Percentiles rank a stretch among this genome's conserved stretches.
These are phyloP conservation scores for Byssothecium circinans DNA, from an alignment of 2,329 filamentous ascomycete species.

Conservation along the genomic window DNA sequence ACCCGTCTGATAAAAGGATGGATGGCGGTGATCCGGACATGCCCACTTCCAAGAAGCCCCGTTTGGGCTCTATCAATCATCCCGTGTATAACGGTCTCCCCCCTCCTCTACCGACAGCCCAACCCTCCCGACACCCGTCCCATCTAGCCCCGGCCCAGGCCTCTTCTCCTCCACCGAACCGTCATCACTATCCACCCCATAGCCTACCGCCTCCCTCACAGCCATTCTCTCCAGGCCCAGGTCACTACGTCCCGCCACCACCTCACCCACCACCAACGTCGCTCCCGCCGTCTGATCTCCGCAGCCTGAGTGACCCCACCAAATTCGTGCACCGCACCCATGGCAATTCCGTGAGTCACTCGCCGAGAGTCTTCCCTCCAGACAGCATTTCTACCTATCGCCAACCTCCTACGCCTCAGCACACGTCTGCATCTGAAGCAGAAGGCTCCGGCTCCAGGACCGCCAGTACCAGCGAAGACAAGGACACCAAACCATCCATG, in stretches of 20 bases:
- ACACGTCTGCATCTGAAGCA: constrained; percentile 24
- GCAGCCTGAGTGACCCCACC: constrained; percentile 36
- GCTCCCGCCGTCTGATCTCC: constrained; percentile 37
- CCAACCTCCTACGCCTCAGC: constrained; percentile 35
- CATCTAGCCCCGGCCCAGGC: constrained; percentile 35
- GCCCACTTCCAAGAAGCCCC: constrained; percentile 42
- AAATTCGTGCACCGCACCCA: constrained; percentile 39
- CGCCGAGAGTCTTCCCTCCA: constrained; percentile 29
- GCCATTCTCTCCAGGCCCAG: constrained; percentile 23
- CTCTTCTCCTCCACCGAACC: constrained; percentile 31
- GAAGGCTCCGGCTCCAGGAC: constrained; percentile 22
- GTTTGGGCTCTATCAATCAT: constrained; percentile 41
- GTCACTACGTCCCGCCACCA: constrained; percentile 24
- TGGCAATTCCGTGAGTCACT: constrained; percentile 35
- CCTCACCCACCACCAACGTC: constrained; percentile 31
- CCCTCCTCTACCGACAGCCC: constrained; percentile 36
- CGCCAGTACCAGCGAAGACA: constrained; percentile 29
- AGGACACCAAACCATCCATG: constrained; percentile 37
- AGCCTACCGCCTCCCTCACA: constrained; percentile 27
- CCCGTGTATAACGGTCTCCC: constrained; percentile 39
- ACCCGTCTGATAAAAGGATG: constrained; percentile 43
- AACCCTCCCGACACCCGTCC: constrained; percentile 31
- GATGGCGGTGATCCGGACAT: constrained; percentile 42
- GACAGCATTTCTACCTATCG: constrained; percentile 39
- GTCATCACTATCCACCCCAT: constrained; percentile 22